Evolutionary conservation across 2,329 filamentous ascomycete species (phyloP).

Genomic region (Beauveria pseudobassiana): DNA sequence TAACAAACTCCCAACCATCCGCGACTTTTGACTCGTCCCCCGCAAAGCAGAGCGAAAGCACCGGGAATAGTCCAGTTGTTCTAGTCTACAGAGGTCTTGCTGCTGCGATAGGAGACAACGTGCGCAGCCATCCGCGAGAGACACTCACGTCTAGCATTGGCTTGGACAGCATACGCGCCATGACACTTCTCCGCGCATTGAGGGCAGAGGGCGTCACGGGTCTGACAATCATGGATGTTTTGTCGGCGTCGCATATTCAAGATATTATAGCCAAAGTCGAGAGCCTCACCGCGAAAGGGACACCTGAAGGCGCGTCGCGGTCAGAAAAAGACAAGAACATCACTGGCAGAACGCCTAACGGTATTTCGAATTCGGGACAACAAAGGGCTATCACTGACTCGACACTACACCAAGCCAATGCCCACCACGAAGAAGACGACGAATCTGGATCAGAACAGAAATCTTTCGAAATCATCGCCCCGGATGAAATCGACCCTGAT

Average conservation of each 20-base stretch:
- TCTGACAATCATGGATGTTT: not conserved
- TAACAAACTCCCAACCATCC: not conserved
- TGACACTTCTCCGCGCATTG: not conserved
- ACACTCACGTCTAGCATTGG: not conserved
- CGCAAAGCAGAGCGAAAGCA: not conserved
- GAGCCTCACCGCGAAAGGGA: not conserved
- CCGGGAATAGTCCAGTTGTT: not conserved
- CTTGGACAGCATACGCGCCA: slow-evolving; percentile 3
- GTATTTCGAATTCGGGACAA: not conserved
- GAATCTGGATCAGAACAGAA: not conserved
- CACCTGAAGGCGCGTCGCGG: not conserved
- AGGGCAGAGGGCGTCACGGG: not conserved
- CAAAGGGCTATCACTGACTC: not conserved
- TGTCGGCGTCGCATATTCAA: not conserved
- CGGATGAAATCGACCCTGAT: not conserved
- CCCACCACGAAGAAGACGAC: not conserved
- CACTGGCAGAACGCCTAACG: not conserved
- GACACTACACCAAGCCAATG: not conserved
- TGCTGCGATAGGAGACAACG: not conserved
- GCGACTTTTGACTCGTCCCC: not conserved
- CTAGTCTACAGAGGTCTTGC: not conserved
- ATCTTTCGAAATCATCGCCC: not conserved
- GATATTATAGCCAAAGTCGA: not conserved
- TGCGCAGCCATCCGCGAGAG: not conserved
- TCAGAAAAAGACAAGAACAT: not conserved